Base-by-base conservation (phyloP, 768 basidiomycete species). In the Boletus rubropictus region DNA sequence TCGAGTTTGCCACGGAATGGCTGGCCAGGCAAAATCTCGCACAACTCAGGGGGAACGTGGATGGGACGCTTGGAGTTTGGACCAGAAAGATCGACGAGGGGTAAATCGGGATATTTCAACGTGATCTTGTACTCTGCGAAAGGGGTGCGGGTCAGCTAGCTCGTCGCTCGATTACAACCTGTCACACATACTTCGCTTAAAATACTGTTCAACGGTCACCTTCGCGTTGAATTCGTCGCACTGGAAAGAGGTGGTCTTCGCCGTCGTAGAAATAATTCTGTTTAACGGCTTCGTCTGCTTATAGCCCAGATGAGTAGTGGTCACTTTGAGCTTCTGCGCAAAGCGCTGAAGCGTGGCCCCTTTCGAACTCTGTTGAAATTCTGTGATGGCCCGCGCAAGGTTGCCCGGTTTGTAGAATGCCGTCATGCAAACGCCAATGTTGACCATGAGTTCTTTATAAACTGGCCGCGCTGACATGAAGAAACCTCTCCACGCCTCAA, bases 21-120 rank as follows among this genome's bases (percentile, higher is more conserved):
- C 51, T 78, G 77, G 7, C 81, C 81, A 0, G 74, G 64, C 9
- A 72, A 61, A 41, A 90, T 84, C 20, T 77, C 67, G 67, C 87
- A 89, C 1, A 90, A 41, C 60, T 90, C 87, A 1, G 84, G 79
- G 0, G 87, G 87, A 1, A 88, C 63, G 55, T 63, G 77, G 35
- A 61, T 64, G 1, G 71, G 51, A 27, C 52, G 55, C 28, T 55
- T 53, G 24, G 67, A 39, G 31, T 60, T 58, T 42, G 31, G 51
- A 42, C 54, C 76, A 54, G 51, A 70, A 7, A 85, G 76, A 49
- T 84, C 77, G 33, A 86, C 72, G 9, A 84, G 71, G 0, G 75
- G 80, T 40, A 84, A 55, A 2, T 80, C 65, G 4, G 81, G 75
- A 33, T 72, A 50, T 21, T 62, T 61, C 7, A 90, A 58, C 0